Base-by-base conservation (phyloP, 305 asterid genomes). In the Solanum hybrid region DNA sequence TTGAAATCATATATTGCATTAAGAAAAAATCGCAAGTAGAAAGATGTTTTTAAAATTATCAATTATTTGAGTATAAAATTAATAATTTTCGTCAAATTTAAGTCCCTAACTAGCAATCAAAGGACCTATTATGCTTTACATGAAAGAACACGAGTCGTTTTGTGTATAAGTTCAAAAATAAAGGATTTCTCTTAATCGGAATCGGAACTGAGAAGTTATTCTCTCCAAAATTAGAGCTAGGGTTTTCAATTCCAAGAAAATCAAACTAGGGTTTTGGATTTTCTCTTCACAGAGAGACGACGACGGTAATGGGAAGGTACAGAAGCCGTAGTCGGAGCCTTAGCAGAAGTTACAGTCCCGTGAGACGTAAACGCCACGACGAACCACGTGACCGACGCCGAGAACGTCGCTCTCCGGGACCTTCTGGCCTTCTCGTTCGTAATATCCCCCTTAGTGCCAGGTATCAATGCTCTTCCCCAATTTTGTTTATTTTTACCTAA, bases 341-440 rank as follows among this genome's bases (percentile, higher is more conserved):
- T 31, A 95, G 96, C 91, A 82, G 69, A 46, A 82, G 87, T 42
- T 92, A 91, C 74, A 95, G 98, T 90, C 98, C 97, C 5, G 92
- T 46, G 64, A 93, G 94, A 89, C 94, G 95, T 78, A 95, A 95
- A 95, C 98, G 91, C 87, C 93, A 96, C 89, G 98, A 96, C 69
- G 97, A 95, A 75, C 96, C 95, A 86, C 97, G 97, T 13, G 95
- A 94, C 88, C 94, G 95, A 76, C 93, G 95, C 91, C 93, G 93
- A 9, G 96, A 93, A 12, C 97, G 95, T 87, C 95, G 95, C 90
- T 95, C 99, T 26, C 96, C 99, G 20, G 99, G 91, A 20, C 98
- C 98, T 10, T 89, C 97, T 22, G 99, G 98, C 26, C 98, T 97
- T 61, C 99, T 96, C 61, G 98, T 97, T 89, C 98, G 99, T 81